Conservation (phyloP, 2,329 filamentous ascomycete genomes). For the Fusarium anguioides region DNA sequence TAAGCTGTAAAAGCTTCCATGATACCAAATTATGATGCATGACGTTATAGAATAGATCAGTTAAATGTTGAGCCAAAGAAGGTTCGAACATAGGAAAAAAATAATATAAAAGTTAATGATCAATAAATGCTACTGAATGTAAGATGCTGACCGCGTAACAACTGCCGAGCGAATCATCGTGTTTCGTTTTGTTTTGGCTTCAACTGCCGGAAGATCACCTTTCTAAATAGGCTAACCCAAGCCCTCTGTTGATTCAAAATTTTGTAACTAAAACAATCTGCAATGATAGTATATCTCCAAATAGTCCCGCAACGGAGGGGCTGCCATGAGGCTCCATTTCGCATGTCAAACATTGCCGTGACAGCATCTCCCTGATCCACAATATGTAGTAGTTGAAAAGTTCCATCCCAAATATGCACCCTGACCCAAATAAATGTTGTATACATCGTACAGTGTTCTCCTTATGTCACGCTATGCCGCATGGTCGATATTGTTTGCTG, state of each 20-base stretch:
- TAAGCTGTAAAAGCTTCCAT: conserved; percentile 42
- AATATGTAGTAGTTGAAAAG: conserved; percentile 7
- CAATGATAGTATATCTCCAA: conserved; percentile 6
- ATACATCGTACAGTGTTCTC: conserved; percentile 36
- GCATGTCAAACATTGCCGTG: conserved; percentile 8
- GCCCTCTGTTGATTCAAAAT: neutral
- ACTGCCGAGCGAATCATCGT: conserved; percentile 2
- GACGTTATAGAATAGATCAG: conserved; percentile 29
- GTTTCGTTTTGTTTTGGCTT: neutral
- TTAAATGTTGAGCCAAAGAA: neutral
- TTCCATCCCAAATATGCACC: conserved; percentile 39
- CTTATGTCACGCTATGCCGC: conserved; percentile 5
- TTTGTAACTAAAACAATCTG: conserved; percentile 21
- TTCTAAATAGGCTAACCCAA: neutral
- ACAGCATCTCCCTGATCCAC: neutral
- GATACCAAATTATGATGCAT: conserved; percentile 34
- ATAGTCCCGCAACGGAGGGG: neutral
- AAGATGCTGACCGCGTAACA: neutral
- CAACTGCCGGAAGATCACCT: neutral
- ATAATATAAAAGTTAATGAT: conserved; percentile 28
- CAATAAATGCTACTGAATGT: neutral
- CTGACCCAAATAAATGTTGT: conserved; percentile 32
- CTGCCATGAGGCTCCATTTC: conserved; percentile 1
- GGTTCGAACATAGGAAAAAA: neutral
- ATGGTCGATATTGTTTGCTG: neutral